Percentiles rank a stretch among this genome's conserved stretches.
Evolutionary conservation across 2,329 filamentous ascomycete species (phyloP).

Genomic region (Trichoderma oligosporum): DNA sequence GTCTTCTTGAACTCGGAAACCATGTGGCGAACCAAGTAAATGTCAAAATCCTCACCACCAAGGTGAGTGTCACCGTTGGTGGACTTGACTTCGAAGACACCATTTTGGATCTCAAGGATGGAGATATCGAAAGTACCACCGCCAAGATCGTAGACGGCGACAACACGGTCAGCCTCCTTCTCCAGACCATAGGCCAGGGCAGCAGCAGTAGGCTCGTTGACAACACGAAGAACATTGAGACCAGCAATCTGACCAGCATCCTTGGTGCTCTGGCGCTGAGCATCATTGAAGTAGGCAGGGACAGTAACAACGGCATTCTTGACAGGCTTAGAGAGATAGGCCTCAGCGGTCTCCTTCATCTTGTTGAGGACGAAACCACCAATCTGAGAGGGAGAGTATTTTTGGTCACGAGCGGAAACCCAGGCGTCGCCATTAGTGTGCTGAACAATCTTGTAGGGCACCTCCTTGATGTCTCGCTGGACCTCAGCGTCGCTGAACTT

Average conservation of each 20-base stretch:
- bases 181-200: slow-evolving; percentile 94
- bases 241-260: slow-evolving; percentile 95
- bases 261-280: slow-evolving; percentile 96
- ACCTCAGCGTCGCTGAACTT: slow-evolving; percentile 94
- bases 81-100: slow-evolving; percentile 98
- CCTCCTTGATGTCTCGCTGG: slow-evolving; percentile 94
- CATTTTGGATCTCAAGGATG: slow-evolving; percentile 93
- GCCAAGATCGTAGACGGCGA: slow-evolving; percentile 96
- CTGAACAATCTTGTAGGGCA: slow-evolving; percentile 97
- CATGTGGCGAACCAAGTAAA: slow-evolving; percentile 86
- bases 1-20: slow-evolving; percentile 97
- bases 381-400: slow-evolving; percentile 97
- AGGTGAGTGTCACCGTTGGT: slow-evolving; percentile 99
- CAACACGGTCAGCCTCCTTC: slow-evolving; percentile 84
- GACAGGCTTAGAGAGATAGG: slow-evolving; percentile 82
- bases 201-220: slow-evolving; percentile 96
- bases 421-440: slow-evolving; percentile 95
- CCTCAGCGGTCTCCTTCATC: slow-evolving; percentile 98
- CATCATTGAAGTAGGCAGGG: slow-evolving; percentile 98
- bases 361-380: slow-evolving; percentile 95
- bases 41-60: slow-evolving; percentile 98
- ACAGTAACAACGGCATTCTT: slow-evolving; percentile 98
- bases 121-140: slow-evolving; percentile 99
- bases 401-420: slow-evolving; percentile 89
- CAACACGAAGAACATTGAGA: slow-evolving; percentile 93